Evolutionary conservation across 2,329 filamentous ascomycete species (phyloP).

Genomic region (Talaromyces albobiverticillius): DNA sequence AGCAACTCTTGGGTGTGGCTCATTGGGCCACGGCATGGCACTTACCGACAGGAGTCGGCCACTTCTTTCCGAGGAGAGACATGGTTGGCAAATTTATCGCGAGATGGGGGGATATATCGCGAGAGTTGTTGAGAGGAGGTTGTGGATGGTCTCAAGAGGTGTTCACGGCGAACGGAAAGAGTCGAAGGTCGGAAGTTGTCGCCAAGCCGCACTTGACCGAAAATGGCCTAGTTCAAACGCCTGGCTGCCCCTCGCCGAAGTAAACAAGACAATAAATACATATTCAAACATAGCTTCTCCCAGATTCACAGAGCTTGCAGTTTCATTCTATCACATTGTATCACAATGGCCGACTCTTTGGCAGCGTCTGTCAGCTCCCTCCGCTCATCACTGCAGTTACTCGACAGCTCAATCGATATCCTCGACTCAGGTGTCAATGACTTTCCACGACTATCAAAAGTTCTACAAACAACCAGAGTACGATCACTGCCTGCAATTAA

Average conservation of each 20-base stretch:
- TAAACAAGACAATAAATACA: no score
- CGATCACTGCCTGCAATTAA: conserved; percentile 17
- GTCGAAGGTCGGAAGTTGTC: conserved; percentile 27
- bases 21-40: conserved; percentile 24
- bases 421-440: conserved; percentile 62
- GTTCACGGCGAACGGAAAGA: conserved; percentile 31
- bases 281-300: no score
- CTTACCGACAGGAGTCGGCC: conserved; percentile 74
- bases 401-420: conserved; percentile 62
- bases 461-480: conserved; percentile 62
- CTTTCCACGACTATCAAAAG: conserved; percentile 61
- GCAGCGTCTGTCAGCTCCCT: conserved; percentile 60
- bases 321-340: conserved; percentile 11
- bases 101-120: conserved; percentile 22
- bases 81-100: conserved; percentile 44
- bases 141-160: conserved; percentile 26
- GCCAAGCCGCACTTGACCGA: conserved; percentile 18
- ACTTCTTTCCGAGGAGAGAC: conserved; percentile 82
- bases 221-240: neutral
- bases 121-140: conserved; percentile 19
- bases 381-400: conserved; percentile 58
- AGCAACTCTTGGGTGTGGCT: neutral
- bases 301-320: no score
- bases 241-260: neutral
- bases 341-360: conserved; percentile 46